Percentiles rank a stretch among this genome's conserved stretches.
phyloP scores from a whole-genome alignment of 2,329 filamentous ascomycete genomes.

The Colletotrichum lindemuthianum region DNA sequence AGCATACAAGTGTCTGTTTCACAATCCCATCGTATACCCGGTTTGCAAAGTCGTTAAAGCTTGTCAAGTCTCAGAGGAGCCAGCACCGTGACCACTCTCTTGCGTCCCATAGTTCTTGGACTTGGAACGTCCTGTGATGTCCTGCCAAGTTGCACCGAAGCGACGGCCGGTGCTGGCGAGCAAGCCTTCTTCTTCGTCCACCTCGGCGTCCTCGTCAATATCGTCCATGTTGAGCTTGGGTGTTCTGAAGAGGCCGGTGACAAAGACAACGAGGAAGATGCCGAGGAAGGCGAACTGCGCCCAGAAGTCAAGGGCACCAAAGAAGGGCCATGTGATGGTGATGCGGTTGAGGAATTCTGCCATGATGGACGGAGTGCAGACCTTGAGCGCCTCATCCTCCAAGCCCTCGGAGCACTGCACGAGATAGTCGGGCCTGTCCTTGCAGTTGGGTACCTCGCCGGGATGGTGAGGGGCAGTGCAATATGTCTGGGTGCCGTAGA shows the following conservation, averaged over 20 bases:
- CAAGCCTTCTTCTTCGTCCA: conserved; percentile 92
- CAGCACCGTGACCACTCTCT: conserved; percentile 14
- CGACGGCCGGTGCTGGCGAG: conserved; percentile 83
- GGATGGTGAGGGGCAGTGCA: conserved; percentile 77
- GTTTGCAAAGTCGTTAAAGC: not conserved
- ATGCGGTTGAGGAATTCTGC: conserved; percentile 94
- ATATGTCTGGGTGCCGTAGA: conserved; percentile 93
- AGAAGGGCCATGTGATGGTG: conserved; percentile 93
- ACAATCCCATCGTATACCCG: conserved; percentile 7
- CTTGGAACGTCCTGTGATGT: conserved; percentile 71
- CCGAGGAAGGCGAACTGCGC: conserved; percentile 91
- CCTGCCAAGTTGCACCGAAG: conserved; percentile 89
- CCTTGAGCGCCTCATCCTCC: conserved; percentile 74
- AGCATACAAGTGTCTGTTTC: not conserved
- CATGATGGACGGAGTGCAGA: conserved; percentile 92
- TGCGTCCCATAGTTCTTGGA: conserved; percentile 36
- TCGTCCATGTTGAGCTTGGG: conserved; percentile 81
- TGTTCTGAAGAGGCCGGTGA: conserved; percentile 82
- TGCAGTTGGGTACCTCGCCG: conserved; percentile 79
- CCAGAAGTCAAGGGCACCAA: conserved; percentile 94
- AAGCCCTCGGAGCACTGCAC: conserved; percentile 83
- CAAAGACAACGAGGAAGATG: conserved; percentile 83
- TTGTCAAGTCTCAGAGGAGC: conserved; percentile 21
- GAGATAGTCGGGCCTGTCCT: conserved; percentile 75
- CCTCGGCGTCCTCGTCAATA: conserved; percentile 88